Evolutionary conservation across 2,329 filamentous ascomycete genomes (phyloP).

Genomic region (Verticillium alfalfae): DNA sequence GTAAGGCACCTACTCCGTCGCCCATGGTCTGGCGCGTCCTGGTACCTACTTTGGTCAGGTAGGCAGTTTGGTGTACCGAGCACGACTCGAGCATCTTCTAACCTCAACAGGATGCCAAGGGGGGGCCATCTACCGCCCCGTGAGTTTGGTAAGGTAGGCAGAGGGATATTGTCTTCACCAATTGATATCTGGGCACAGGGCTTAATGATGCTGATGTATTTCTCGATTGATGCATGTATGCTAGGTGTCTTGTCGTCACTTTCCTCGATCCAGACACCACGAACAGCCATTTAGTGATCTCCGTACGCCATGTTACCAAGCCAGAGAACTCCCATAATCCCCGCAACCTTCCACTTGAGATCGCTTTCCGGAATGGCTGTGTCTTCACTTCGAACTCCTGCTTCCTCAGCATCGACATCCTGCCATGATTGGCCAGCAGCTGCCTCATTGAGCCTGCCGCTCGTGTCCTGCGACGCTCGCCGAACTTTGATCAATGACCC

Average conservation of each 20-base stretch:
- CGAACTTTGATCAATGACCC: neutral
- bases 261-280: neutral
- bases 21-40: neutral
- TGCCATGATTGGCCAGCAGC: neutral
- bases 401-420: neutral
- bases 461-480: neutral
- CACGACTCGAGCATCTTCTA: neutral
- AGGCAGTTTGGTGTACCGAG: neutral
- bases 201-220: neutral
- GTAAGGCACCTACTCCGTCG: neutral
- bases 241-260: neutral
- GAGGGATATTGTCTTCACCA: too few relatives aligned
- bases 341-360: slow-evolving; percentile 3
- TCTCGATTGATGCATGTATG: too few relatives aligned
- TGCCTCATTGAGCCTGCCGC: neutral
- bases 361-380: neutral
- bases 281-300: neutral
- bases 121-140: too few relatives aligned
- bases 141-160: too few relatives aligned
- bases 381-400: neutral
- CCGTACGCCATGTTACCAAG: slow-evolving; percentile 9
- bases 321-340: slow-evolving; percentile 7
- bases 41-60: too few relatives aligned
- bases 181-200: too few relatives aligned
- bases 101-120: too few relatives aligned